Percentiles rank a stretch among this genome's conserved stretches.
Evolutionary conservation across 148 eudicot species (phyloP).

Genomic region (Persicaria tinctoria): DNA sequence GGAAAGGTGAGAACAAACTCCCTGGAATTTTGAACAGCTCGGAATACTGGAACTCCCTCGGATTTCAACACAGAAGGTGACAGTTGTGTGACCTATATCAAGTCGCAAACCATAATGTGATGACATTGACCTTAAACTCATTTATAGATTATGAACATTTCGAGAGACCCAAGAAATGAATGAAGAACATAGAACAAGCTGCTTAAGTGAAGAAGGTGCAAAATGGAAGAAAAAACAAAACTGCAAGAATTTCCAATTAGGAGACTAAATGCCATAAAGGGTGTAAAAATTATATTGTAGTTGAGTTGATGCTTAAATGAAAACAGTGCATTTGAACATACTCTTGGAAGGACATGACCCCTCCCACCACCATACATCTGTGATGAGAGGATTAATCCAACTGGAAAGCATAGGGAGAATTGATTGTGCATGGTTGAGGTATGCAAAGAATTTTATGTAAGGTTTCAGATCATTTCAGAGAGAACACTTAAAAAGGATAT

Average conservation of each 20-base stretch:
- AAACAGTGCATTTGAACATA: no score
- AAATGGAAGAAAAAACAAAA: neutral
- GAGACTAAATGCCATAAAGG: neutral
- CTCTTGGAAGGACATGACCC: no score
- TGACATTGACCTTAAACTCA: neutral
- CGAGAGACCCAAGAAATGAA: neutral
- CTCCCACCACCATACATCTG: no score
- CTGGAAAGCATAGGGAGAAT: neutral
- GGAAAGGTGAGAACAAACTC: slow-evolving; percentile 67
- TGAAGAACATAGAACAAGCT: neutral
- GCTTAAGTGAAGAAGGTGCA: neutral
- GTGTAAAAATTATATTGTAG: no score
- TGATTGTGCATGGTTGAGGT: neutral
- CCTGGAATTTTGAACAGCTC: slow-evolving; percentile 48
- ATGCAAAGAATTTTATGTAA: neutral
- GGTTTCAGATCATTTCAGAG: neutral
- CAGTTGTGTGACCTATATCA: slow-evolving; percentile 47
- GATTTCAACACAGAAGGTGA: slow-evolving; percentile 50
- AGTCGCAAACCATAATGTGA: neutral
- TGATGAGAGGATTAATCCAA: neutral
- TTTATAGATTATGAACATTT: neutral
- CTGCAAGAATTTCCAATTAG: neutral
- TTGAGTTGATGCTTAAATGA: no score
- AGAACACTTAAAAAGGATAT: neutral
- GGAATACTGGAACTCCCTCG: slow-evolving; percentile 53